Evolutionary conservation across 2,329 filamentous ascomycete genomes (phyloP), one percentile per base, ranked within the genome.

Genomic region (Arthrobotrys pseudoclavata): DNA sequence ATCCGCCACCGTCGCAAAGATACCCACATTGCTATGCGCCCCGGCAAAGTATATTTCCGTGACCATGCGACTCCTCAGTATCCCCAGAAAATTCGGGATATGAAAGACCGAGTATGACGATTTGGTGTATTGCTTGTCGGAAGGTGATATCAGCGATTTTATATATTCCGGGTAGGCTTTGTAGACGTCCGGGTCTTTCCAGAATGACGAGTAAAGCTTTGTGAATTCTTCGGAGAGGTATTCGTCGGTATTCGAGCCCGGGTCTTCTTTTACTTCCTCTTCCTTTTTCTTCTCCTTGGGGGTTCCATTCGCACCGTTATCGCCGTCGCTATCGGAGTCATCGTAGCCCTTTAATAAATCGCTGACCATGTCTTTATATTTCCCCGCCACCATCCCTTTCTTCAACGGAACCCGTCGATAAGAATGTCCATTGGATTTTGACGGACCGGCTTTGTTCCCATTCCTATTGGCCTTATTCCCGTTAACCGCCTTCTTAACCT

Each of bases 1-100:
- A 82, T 97, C 96, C 79, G 97, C 87, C 2, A 94, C 94, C 0
- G 95, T 97, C 6, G 96, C 95, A 82, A 96, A 94, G 55, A 98
- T 90, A 34, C 94, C 94, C 40, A 96, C 86, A 81, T 98, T 97
- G 50, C 91, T 92, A 60, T 97, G 87, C 52, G 92, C 91, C 22
- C 96, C 96, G 82, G 92, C 96, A 24, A 98, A 88, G 84, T 92
- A 97, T 12, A 99, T 86, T 81, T 97, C 92, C 1, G 94, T 84
- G n/a, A 83, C 81, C 68, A 86, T 84, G 62, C 84, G 85, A 20
- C 81, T 82, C 42, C 86, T 85, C 60, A 84, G 83, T 2, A 80
- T 83, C 12, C 81, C 81, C 6, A 98, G 87, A 15, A 98, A 86
- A 60, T 88, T 87, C 0, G 91, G 92, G 7, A 89, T 89, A 66